Evolutionary conservation across 805 yeast genomes (phyloP), one percentile per base, ranked within the genome.

Genomic region (Cyberlindnera nakhonratchasimensis): DNA sequence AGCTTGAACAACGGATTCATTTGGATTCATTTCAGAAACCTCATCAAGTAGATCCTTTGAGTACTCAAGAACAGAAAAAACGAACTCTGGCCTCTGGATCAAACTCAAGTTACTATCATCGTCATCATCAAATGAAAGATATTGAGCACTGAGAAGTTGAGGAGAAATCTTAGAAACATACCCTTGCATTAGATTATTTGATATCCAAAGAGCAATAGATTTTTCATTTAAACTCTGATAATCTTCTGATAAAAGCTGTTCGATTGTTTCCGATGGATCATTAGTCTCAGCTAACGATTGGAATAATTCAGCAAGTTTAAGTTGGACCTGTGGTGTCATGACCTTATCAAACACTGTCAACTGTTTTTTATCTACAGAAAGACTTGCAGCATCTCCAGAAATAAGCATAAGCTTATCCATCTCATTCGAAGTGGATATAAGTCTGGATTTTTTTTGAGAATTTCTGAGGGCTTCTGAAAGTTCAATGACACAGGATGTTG

Each of bases 41-140:
- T 62, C 61, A 28, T 70, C 72, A 4, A 76, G 54, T 3, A 77
- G 40, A 1, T 64, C 67, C 42, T 69, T 74, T 0, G 82, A 67
- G 37, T 51, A 57, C 24, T 69, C 73, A 16, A 72, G 42, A 1
- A 69, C 34, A 2, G 49, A 45, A 37, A 58, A 66, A 3, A 62
- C 54, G 8, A 58, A 51, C n/a, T 61, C 61, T 10, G 59, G 51
- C 14, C 43, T 46, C 17, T 57, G 62, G 8, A 47, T 22, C 32
- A 45, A 13, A 1, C 25, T 14, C 16, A 44, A 32, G 29, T 12
- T 5, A 45, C 18, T 58, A 7, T 31, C 42, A 1, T 49, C 50
- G 14, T 50, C 59, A 10, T 48, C 61, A 16, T 59, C 70, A 47
- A 64, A 52, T 2, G 48, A 43, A 4, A 67, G 45, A 40, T 61